A percentile compares a stretch with the other conserved stretches of the same genome.
Conservation (phyloP, 306 rosid genomes). For the Senna tora region DNA sequence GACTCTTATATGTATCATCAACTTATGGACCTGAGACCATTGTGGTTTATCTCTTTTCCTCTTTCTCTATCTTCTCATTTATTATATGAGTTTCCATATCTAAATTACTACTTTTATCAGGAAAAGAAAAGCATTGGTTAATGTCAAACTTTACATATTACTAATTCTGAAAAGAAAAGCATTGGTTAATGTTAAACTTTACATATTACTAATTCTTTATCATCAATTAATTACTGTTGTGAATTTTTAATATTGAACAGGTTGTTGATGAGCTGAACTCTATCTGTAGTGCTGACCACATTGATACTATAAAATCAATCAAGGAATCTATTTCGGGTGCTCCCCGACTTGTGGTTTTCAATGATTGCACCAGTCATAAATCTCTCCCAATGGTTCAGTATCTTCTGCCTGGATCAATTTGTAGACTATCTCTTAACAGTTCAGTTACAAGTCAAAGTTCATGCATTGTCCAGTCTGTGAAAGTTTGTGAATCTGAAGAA, state of each 20-base stretch:
- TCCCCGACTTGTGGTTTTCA: constrained; percentile 70
- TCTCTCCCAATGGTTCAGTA: constrained; percentile 55
- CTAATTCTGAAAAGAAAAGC: constrained; percentile 15
- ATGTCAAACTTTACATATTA: background rate
- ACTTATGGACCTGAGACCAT: too few relatives aligned
- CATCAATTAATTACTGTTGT: constrained; percentile 34
- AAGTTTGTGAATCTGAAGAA: constrained; percentile 46
- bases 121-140: too few relatives aligned
- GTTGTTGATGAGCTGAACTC: constrained; percentile 74
- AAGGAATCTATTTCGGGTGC: constrained; percentile 49
- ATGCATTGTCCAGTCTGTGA: constrained; percentile 65
- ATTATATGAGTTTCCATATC: too few relatives aligned
- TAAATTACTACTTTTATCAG: too few relatives aligned
- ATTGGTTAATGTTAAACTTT: too few relatives aligned
- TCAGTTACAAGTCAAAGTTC: constrained; percentile 71
- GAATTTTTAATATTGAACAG: constrained; percentile 56
- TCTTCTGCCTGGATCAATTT: constrained; percentile 60
- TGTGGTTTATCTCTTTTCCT: too few relatives aligned
- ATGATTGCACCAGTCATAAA: constrained; percentile 49
- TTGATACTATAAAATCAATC: constrained; percentile 58
- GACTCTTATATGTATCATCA: too few relatives aligned
- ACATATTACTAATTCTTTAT: constrained; percentile 32
- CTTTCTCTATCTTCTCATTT: too few relatives aligned
- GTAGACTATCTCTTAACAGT: constrained; percentile 61
- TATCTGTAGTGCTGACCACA: constrained; percentile 49